Percentiles rank a stretch among this genome's conserved stretches.
These are phyloP conservation scores for Nicotiana rustica DNA, from an alignment of 305 asterid genomes.

Conservation along the genomic window DNA sequence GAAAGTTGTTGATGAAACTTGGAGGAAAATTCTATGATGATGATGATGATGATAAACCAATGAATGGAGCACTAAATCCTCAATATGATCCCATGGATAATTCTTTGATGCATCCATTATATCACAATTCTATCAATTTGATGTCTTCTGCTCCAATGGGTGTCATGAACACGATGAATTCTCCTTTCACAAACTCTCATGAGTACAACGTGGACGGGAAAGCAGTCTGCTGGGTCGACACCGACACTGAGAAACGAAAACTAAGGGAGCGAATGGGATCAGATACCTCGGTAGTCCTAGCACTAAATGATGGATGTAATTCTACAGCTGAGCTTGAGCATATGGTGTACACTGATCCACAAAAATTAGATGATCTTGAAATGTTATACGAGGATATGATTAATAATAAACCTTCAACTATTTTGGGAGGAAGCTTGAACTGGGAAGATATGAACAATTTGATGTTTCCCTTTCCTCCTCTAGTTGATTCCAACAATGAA, in stretches of 20 bases:
- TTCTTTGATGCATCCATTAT: neutral
- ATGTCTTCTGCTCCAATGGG: neutral
- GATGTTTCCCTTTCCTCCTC: slow-evolving; percentile 6
- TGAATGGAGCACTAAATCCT: neutral
- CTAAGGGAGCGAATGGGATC: slow-evolving; percentile 15
- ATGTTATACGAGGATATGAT: neutral
- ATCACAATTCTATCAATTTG: neutral
- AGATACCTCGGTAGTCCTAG: neutral
- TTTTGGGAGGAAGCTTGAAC: slow-evolving; percentile 2
- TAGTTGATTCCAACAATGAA: neutral
- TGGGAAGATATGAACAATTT: slow-evolving; percentile 3
- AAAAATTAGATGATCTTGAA: neutral
- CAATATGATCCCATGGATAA: neutral
- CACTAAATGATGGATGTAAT: neutral
- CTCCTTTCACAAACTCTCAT: neutral
- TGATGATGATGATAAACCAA: neutral
- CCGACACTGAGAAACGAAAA: neutral
- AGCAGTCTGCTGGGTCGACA: neutral
- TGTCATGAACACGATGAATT: neutral
- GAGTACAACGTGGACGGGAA: slow-evolving; percentile 4
- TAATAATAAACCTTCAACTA: neutral
- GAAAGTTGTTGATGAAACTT: neutral
- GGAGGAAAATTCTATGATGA: neutral
- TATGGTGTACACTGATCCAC: neutral
- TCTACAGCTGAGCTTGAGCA: neutral